These are phyloP conservation scores for Pythium oligandrum DNA, from an alignment of 352 stramenopile species.

Conservation along the genomic window DNA sequence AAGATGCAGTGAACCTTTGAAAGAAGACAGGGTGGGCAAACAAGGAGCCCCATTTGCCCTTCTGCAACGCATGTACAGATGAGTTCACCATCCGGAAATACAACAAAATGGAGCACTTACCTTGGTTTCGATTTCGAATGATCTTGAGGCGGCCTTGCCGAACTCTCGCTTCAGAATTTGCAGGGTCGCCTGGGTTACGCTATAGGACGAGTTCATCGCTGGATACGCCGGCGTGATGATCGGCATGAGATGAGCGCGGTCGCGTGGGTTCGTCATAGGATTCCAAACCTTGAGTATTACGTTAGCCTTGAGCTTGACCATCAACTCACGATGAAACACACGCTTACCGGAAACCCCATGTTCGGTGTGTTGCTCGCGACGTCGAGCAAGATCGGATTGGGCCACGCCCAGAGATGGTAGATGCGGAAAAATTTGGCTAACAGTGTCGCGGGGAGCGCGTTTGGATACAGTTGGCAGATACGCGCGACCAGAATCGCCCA, in stretches of 20 bases:
- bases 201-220: constrained; percentile 98
- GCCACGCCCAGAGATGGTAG: constrained; percentile 95
- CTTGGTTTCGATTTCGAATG: constrained; percentile 81
- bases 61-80: constrained; percentile 22
- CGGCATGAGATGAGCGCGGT: constrained; percentile 95
- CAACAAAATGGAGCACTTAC: constrained; percentile 20
- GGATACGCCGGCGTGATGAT: constrained; percentile 99
- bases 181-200: constrained; percentile 91
- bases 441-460: constrained; percentile 78
- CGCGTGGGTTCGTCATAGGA: constrained; percentile 71
- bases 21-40: constrained; percentile 70
- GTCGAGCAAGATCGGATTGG: constrained; percentile 90
- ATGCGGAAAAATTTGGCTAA: constrained; percentile 95
- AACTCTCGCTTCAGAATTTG: constrained; percentile 91
- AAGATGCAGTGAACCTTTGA: constrained; percentile 47
- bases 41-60: constrained; percentile 72
- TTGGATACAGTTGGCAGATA: constrained; percentile 91
- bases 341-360: constrained; percentile 57
- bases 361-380: constrained; percentile 40
- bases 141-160: constrained; percentile 46
- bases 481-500: constrained; percentile 97
- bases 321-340: constrained; percentile 5
- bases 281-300: constrained; percentile 76
- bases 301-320: neutral
- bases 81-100: neutral